Base-by-base conservation (phyloP, 2,329 filamentous ascomycete genomes). In the Anisogramma anomala region DNA sequence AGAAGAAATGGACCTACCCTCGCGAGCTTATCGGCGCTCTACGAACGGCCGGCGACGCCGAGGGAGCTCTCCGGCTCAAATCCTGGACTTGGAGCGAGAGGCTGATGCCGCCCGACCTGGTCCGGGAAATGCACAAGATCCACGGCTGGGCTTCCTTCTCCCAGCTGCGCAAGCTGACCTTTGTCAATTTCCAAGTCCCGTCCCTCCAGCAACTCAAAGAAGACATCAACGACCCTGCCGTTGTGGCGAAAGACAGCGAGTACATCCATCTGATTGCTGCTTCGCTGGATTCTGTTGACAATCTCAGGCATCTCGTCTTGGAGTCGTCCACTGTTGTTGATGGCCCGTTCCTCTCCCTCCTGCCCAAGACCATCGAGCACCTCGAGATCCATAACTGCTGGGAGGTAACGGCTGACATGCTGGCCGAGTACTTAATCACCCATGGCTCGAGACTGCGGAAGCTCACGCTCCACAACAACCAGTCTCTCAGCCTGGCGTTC, bases 361-460 rank as follows among this genome's bases (percentile, higher is more conserved):
- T 95, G 6, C 85, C 88, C 1, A 67, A 63, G 9, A 71, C 65
- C 3, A 66, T 96, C 15, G 63, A 70, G 33, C 73, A 74, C 33
- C 67, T 96, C 3, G 81, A 81, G 48, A 65, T 95, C 13, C 75
- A 79, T 49, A 89, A 91, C 51, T 95, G 87, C 54, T 79, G 80
- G 61, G 76, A 83, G 47, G 61, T 94, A 8, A 77, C 69, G 4
- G 81, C 84, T 1, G 69, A 77, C 3, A 71, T 78, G 44, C 62
- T 95, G 17, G 63, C 68, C 19, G 56, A 60, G 0, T 94, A 82
- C 53, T 67, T 95, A 30, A 55, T 66, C 5, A 72, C 72, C 1
- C 77, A 84, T 51, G 88, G 87, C 0, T 60, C 65, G 17, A 63
- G 74, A n/a, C 64, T 96, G 17, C 71, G 72, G 39, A 72, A 73